Evolutionary conservation across 805 yeast species (phyloP), one percentile per base, ranked within the genome.

Genomic region (Vanderwaltozyma tropicalis): DNA sequence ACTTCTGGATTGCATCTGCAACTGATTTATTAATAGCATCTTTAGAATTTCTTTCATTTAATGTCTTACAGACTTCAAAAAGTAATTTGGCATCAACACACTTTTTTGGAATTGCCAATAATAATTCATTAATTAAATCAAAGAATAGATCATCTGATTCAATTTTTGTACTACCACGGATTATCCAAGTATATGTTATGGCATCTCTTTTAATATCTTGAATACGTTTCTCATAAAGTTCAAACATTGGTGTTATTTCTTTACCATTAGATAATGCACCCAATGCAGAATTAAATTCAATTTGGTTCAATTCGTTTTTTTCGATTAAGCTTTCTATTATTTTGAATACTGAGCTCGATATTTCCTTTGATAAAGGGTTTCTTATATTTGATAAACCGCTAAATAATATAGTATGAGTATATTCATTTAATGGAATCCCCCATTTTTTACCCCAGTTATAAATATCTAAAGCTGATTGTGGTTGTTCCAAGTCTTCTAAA

Each of bases 401-500:
- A 35, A 74, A 68, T 8, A 74, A 37, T 5, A 72, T 65, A 6
- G 73, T 71, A 34, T 66, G 50, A 2, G 74, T 61, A 24, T 66
- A 63, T 19, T 72, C 70, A 46, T 78, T 73, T 5, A 68, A 61
- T 2, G 70, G 68, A 11, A 76, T 66, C 1, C 71, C 72, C 77
- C 83, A 72, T 51, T 78, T 80, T 46, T 75, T 77, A 35, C 84
- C 62, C 59, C 71, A 68, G 35, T 68, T 66, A 41, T 68, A 67
- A 15, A 73, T 45, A 29, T 71, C 71, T 19, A 78, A 39, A 0
- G 81, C 80, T 7, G 63, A 65, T 32, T 68, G 66, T 1, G 68
- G 53, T 17, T 68, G 66, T 2, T 69, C 66, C 8, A 62, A 47
- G 1, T 50, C 49, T 7, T 54, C 53, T 4, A 78, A 56, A 30